Conservation (phyloP, 805 yeast genomes). For the Starmerella apicola region DNA sequence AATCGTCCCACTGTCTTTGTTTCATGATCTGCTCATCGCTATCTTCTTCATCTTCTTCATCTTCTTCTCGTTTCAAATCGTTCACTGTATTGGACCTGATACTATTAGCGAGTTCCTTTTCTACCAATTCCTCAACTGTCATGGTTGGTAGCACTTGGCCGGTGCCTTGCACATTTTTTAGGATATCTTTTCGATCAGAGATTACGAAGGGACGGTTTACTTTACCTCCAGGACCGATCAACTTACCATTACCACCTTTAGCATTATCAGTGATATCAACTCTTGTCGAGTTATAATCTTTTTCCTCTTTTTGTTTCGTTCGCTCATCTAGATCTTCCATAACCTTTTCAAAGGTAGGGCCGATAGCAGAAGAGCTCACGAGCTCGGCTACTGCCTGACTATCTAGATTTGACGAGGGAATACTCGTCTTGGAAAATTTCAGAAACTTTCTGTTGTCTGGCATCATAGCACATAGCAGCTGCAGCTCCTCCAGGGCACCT, state of each 20-base stretch:
- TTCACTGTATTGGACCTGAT: conserved; percentile 28
- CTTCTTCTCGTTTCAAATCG: conserved; percentile 25
- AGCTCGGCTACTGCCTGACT: background rate
- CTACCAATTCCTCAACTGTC: conserved; percentile 85
- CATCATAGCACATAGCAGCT: conserved; percentile 2
- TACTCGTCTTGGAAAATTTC: too few relatives aligned
- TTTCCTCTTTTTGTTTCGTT: background rate
- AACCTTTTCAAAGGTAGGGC: background rate
- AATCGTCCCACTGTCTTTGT: conserved; percentile 85
- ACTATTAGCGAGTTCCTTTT: conserved; percentile 73
- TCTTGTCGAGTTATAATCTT: background rate
- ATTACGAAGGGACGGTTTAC: conserved; percentile 76
- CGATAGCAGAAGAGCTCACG: background rate
- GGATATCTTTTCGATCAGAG: conserved; percentile 37
- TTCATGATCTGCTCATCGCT: conserved; percentile 59
- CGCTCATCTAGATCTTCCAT: background rate
- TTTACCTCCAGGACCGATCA: conserved; percentile 46
- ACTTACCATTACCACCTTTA: background rate
- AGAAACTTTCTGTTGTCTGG: too few relatives aligned
- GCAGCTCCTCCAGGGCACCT: conserved; percentile 4
- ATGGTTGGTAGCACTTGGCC: conserved; percentile 90
- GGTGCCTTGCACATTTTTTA: conserved; percentile 66
- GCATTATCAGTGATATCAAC: conserved; percentile 1
- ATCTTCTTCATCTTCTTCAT: conserved; percentile 51
- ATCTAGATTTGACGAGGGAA: background rate